Percentiles rank a stretch among this genome's conserved stretches.
Evolutionary conservation across 345 rosid genomes (phyloP).

Genomic region (Citrus trifoliata): DNA sequence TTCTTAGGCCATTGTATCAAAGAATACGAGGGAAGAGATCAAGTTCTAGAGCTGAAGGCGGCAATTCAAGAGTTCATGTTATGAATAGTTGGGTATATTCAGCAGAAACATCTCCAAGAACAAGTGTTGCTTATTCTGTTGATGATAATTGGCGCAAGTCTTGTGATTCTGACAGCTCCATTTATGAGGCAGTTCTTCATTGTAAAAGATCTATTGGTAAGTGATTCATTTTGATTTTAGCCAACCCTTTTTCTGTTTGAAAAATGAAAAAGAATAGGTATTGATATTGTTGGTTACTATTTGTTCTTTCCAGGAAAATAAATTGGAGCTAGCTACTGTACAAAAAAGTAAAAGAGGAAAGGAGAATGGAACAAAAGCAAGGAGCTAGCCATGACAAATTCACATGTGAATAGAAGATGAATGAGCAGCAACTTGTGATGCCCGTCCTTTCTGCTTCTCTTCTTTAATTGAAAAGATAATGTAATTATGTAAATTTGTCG

Average conservation of each 20-base stretch:
- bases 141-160: conserved; percentile 67
- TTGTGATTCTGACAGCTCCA: conserved; percentile 87
- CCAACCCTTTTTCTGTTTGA: background rate
- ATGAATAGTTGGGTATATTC: conserved; percentile 50
- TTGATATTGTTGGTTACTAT: conserved; percentile 12
- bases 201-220: conserved; percentile 87
- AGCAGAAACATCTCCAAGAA: conserved; percentile 63
- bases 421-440: conserved; percentile 29
- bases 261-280: conserved; percentile 6
- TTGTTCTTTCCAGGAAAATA: conserved; percentile 37
- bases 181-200: conserved; percentile 92
- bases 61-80: conserved; percentile 26
- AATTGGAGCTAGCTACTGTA: conserved; percentile 14
- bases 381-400: conserved; percentile 16
- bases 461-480: conserved; percentile 18
- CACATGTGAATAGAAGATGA: conserved; percentile 31
- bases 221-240: background rate
- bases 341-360: background rate
- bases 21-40: conserved; percentile 48
- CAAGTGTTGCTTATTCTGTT: conserved; percentile 54
- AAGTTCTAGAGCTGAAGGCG: conserved; percentile 33
- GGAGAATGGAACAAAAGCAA: conserved; percentile 1
- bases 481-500: conserved; percentile 36
- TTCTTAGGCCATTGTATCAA: conserved; percentile 63
- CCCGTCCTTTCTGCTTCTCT: conserved; percentile 30